A percentile compares a stretch with the other conserved stretches of the same genome.
These are phyloP conservation scores for Fusarium liriodendri DNA, from an alignment of 2,329 filamentous ascomycete species.

Conservation along the genomic window DNA sequence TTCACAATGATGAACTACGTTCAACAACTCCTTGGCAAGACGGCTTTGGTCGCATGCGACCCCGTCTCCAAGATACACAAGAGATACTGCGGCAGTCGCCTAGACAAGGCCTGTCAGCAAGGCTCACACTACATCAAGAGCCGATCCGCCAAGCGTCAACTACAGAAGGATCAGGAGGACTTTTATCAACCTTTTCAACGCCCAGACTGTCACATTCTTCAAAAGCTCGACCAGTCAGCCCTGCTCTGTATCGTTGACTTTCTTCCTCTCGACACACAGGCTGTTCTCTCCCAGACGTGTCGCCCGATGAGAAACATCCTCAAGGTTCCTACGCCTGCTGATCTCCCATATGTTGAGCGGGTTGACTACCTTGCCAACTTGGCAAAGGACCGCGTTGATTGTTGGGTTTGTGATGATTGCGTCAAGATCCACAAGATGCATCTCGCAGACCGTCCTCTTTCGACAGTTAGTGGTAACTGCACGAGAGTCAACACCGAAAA, in stretches of 20 bases:
- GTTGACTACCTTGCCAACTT: not conserved
- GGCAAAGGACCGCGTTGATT: not conserved
- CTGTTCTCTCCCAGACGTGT: not conserved
- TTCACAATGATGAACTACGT: not conserved
- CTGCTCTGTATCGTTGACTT: not conserved
- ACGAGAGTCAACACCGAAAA: not conserved
- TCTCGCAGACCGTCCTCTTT: not conserved
- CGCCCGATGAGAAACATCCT: not conserved
- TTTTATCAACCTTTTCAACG: not conserved
- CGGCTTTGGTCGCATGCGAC: not conserved
- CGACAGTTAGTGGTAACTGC: not conserved
- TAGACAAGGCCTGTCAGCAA: not conserved
- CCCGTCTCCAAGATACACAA: not conserved
- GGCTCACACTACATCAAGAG: not conserved
- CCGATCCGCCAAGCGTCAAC: not conserved
- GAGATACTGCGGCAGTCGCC: not conserved
- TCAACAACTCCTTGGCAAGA: not conserved
- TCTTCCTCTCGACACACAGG: not conserved
- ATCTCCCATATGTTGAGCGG: not conserved
- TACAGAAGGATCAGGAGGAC: not conserved
- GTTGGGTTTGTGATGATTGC: not conserved
- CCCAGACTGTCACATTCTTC: not conserved
- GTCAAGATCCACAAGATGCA: not conserved
- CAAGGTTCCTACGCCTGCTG: not conserved
- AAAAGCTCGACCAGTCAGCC: not conserved